Evolutionary conservation across 2,329 filamentous ascomycete genomes (phyloP).

Genomic region (Paraphoma sp.): DNA sequence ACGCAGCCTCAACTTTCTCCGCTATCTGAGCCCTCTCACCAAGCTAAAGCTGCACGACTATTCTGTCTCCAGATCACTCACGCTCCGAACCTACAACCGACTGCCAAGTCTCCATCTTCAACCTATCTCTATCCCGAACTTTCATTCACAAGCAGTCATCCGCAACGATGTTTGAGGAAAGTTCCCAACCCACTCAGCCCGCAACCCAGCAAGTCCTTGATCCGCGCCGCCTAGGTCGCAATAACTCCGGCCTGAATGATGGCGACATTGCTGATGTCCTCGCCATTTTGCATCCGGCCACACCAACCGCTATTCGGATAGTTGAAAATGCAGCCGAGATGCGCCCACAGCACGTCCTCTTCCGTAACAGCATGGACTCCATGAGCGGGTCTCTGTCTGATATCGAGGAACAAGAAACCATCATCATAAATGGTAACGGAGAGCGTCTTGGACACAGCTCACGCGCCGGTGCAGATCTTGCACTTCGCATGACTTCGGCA

Average conservation of each 20-base stretch:
- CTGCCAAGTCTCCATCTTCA: not conserved
- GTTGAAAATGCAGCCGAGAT: constrained; percentile 63
- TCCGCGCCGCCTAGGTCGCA: constrained; percentile 77
- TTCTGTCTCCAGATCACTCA: no score
- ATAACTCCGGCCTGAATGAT: constrained; percentile 82
- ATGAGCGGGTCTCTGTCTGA: constrained; percentile 46
- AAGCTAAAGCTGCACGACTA: no score
- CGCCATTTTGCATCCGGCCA: constrained; percentile 83
- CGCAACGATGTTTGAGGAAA: constrained; percentile 21
- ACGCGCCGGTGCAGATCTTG: constrained; percentile 65
- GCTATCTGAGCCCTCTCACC: no score
- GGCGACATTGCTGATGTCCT: constrained; percentile 87
- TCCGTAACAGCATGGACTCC: constrained; percentile 50
- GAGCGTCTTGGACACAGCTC: constrained; percentile 24
- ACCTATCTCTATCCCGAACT: not conserved
- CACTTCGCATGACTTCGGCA: constrained; percentile 77
- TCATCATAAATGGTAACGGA: constrained; percentile 54
- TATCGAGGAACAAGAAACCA: constrained; percentile 53
- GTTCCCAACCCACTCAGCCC: constrained; percentile 58
- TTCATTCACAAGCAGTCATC: not conserved
- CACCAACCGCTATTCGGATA: constrained; percentile 73
- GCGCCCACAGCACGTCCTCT: constrained; percentile 67
- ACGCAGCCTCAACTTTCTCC: no score
- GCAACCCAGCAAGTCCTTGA: constrained; percentile 84
- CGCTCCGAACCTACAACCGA: no score